Base-by-base conservation (phyloP, 129 eudicot species). In the Escallonia herrerae region DNA sequence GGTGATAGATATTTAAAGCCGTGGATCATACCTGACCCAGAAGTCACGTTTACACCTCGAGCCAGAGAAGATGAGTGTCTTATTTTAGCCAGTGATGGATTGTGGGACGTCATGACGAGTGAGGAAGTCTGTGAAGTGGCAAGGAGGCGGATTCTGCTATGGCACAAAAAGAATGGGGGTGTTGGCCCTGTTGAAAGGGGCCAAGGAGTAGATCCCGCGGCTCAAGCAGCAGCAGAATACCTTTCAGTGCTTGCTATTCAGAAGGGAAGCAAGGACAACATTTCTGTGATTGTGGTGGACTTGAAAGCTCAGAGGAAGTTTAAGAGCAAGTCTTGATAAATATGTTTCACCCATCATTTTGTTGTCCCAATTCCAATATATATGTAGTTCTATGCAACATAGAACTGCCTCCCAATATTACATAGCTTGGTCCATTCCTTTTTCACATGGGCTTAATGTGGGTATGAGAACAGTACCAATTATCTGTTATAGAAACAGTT, bases 1-100 rank as follows among this genome's bases (percentile, higher is more conserved):
- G 96, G 96, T 66, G 96, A 89, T 49, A 80, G 90, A 77, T 89
- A 85, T 74, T 67, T 89, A 64, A 89, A 86, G 55, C 95, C 96
- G 40, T 85, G 82, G 86, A 86, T 89, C 51, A 86, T 89, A 68
- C 95, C 96, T 0, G 82, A 89, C 14, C 96, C 96, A 14, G 96
- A 89, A 68, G 90, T 89, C 50, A 81, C 63, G 43, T 74, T 89
- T 47, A 60, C 83, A 44, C 67, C 90, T 4, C 86, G 96, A 53
- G 90, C 86, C 9, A 81, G 82, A 78, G 96, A 85, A 68, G 96
- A 89, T 13, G 84, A 89, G 70, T 86, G 95, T 70, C 90, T 89
- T 33, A 70, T 89, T 49, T 67, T 89, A 66, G 96, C 95, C 2
- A 89, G 86, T 55, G 96, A 89, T 38, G 95, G 90, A 2, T 70